phyloP scores from a whole-genome alignment of 108 stramenopile genomes.

The Nitzschia sp. region DNA sequence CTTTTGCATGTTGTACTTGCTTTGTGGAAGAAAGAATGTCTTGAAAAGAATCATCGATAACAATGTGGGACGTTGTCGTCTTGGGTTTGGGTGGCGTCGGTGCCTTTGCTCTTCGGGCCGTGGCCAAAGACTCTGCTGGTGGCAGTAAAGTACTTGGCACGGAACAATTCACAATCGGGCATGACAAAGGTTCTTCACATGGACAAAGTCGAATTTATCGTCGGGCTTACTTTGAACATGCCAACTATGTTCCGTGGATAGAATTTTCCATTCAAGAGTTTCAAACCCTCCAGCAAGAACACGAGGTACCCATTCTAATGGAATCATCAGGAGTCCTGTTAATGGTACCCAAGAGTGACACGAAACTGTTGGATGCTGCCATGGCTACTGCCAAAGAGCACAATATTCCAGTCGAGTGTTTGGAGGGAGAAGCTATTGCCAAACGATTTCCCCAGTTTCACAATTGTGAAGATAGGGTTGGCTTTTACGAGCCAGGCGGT shows the following conservation, averaged over 20 bases:
- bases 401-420: conserved; percentile 21
- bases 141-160: conserved; percentile 27
- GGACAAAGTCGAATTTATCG: conserved; percentile 49
- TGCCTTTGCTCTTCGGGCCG: conserved; percentile 44
- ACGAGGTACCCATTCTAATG: conserved; percentile 19
- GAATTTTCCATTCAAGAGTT: conserved; percentile 39
- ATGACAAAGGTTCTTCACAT: conserved; percentile 46
- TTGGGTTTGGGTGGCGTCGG: conserved; percentile 58
- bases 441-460: conserved; percentile 46
- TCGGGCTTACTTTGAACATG: conserved; percentile 56
- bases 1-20: too few relatives aligned
- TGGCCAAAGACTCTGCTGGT: neutral
- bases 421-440: conserved; percentile 14
- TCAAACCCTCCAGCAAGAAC: conserved; percentile 13
- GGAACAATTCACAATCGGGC: conserved; percentile 33
- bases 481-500: conserved; percentile 41
- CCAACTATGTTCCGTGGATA: conserved; percentile 50
- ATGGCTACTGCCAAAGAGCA: conserved; percentile 17
- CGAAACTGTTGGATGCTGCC: conserved; percentile 7
- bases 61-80: conserved; percentile 44
- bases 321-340: conserved; percentile 36
- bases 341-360: conserved; percentile 23
- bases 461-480: conserved; percentile 18
- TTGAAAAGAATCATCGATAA: too few relatives aligned
- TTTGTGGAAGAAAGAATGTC: too few relatives aligned